Conservation (phyloP, 345 rosid genomes). For the Alliaria petiolata region DNA sequence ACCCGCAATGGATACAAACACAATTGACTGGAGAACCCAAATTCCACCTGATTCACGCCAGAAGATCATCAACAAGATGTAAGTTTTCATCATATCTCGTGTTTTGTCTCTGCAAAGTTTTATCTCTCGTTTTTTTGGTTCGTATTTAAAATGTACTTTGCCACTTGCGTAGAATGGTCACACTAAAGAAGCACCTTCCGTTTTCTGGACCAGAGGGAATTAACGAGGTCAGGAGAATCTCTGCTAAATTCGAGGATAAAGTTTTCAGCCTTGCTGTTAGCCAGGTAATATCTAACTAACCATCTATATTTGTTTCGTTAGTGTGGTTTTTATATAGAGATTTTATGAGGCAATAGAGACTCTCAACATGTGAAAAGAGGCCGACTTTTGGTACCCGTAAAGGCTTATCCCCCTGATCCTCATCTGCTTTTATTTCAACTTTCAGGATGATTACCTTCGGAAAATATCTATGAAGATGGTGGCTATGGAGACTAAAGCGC, state of each 20-base stretch:
- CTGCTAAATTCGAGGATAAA: constrained; percentile 68
- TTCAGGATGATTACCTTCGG: constrained; percentile 49
- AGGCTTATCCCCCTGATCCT: background rate
- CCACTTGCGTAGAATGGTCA: constrained; percentile 42
- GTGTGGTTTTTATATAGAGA: background rate
- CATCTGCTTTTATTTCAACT: constrained; percentile 18
- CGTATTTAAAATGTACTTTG: background rate
- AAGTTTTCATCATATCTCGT: background rate
- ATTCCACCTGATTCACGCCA: constrained; percentile 41
- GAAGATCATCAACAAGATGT: constrained; percentile 55
- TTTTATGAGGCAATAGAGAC: background rate
- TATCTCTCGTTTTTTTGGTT: background rate
- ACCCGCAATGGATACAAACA: constrained; percentile 32
- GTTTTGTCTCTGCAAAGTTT: background rate
- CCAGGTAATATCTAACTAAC: constrained; percentile 40
- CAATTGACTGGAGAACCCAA: constrained; percentile 49
- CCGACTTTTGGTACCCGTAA: background rate
- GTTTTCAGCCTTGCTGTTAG: constrained; percentile 42
- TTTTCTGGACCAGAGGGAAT: constrained; percentile 56
- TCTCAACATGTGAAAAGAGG: background rate
- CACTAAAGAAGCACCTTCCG: constrained; percentile 50
- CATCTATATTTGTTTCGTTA: background rate
- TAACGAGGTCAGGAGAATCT: constrained; percentile 54
- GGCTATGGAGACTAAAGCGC: constrained; percentile 52
- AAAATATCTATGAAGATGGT: constrained; percentile 67